Evolutionary conservation across 768 basidiomycete species (phyloP), one percentile per base, ranked within the genome.

Genomic region (Naganishia friedmannii): DNA sequence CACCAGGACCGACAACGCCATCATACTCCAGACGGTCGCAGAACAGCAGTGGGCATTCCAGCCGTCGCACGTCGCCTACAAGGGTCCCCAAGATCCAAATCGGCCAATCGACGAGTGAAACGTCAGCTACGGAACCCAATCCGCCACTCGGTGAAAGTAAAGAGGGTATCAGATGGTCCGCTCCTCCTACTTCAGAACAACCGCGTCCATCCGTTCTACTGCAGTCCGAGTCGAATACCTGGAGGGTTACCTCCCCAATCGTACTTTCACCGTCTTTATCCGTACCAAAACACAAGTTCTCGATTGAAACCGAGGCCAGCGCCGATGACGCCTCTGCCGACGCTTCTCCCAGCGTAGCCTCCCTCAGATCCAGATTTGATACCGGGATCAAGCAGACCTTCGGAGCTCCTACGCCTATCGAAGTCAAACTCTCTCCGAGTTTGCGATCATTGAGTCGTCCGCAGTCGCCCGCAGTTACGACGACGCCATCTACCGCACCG

Each of bases 281-380:
- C 1, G 23, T 37, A 32, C 21, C 32, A 3, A 2, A 26, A 5
- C 19, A 51, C 48, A 51, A 23, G 23, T n/a, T 21, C 23, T 26
- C 48, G 17, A 23, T 0, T 39, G 32, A 6, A 34, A 9, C 32
- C 34, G 32, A 37, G n/a, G 3, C 32, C 21, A 12, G 57, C 17
- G 39, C 39, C 34, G 37, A 37, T n/a, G 34, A 39, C 6, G 57
- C 17, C 19, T 10, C 57, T 9, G 15, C 34, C n/a, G 34, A 23
- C 6, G 57, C 57, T 8, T 7, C 31, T n/a, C 57, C 57, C 34
- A 58, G 57, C 37, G 57, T 58, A 21, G 57, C 57, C 3, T 58
- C 57, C 3, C 34, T 58, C 9, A 32, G 57, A 7, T 58, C 57
- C 9, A 58, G 57, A 21, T 58, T 58, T 21, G 57, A 58, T 23